phyloP scores from a whole-genome alignment of 2,329 filamentous ascomycete species.

The Diaporthe batatas region DNA sequence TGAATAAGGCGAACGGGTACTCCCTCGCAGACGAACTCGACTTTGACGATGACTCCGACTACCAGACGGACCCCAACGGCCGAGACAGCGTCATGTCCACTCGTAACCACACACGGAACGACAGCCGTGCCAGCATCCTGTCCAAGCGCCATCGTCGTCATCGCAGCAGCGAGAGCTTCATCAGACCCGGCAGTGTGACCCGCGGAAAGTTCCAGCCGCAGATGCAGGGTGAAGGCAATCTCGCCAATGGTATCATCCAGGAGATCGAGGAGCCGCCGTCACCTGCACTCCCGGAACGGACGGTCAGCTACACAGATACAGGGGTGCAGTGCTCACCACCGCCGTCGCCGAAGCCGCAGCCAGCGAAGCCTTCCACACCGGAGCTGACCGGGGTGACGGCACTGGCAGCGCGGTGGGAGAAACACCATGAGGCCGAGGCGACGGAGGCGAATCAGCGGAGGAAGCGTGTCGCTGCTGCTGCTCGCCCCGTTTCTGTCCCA shows the following conservation, averaged over 20 bases:
- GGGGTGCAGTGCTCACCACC: constrained; percentile 88
- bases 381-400: constrained; percentile 53
- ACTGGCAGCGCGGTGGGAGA: constrained; percentile 53
- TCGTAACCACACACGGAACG: constrained; percentile 63
- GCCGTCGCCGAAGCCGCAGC: constrained; percentile 72
- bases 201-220: constrained; percentile 68
- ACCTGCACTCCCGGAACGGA: constrained; percentile 52
- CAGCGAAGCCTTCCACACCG: constrained; percentile 57
- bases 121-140: constrained; percentile 69
- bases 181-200: constrained; percentile 66
- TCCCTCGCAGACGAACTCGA: constrained; percentile 93
- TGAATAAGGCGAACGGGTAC: constrained; percentile 75
- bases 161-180: constrained; percentile 70
- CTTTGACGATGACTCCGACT: constrained; percentile 83
- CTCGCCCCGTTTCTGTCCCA: constrained; percentile 64
- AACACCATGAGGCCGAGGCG: constrained; percentile 58
- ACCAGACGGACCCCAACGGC: constrained; percentile 78
- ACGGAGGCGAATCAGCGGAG: constrained; percentile 81
- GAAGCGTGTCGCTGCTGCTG: constrained; percentile 71
- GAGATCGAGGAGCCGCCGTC: constrained; percentile 59
- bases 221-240: constrained; percentile 58
- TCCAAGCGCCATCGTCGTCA: constrained; percentile 66
- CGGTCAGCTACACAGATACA: constrained; percentile 76
- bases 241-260: constrained; percentile 65
- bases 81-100: constrained; percentile 72